Percentiles rank a stretch among this genome's conserved stretches.
These are phyloP conservation scores for Akanthomyces uredinophilus DNA, from an alignment of 2,329 filamentous ascomycete genomes.

Conservation along the genomic window DNA sequence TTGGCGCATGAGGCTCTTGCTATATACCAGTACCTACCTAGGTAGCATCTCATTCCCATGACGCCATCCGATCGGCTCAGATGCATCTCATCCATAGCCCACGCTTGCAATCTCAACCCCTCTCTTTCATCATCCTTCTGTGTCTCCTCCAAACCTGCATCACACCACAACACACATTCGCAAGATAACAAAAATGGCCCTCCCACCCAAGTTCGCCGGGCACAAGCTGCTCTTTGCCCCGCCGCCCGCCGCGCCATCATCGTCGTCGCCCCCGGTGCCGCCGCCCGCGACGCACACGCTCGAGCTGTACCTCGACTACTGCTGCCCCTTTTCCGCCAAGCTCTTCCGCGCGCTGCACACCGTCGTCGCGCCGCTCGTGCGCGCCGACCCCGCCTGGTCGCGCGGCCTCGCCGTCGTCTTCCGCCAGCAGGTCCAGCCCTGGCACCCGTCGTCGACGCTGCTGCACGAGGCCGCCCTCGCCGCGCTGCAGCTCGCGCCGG, in stretches of 20 bases:
- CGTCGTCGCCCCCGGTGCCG: slow-evolving; percentile 26
- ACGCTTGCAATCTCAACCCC: too few relatives aligned
- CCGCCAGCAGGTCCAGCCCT: slow-evolving; percentile 88
- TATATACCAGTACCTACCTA: too few relatives aligned
- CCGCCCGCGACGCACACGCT: slow-evolving; percentile 51
- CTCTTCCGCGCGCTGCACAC: slow-evolving; percentile 73
- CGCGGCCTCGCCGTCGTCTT: slow-evolving; percentile 69
- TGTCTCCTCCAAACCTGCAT: too few relatives aligned
- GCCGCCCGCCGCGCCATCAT: slow-evolving; percentile 28
- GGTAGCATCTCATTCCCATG: slow-evolving; percentile 3
- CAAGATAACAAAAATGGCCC: slow-evolving; percentile 51
- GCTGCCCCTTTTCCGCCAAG: slow-evolving; percentile 67
- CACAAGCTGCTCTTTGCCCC: slow-evolving; percentile 56
- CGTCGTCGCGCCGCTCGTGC: slow-evolving; percentile 60
- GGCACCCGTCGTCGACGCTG: slow-evolving; percentile 83
- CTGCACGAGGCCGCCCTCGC: slow-evolving; percentile 80
- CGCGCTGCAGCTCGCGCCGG: slow-evolving; percentile 64
- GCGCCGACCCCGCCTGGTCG: slow-evolving; percentile 50
- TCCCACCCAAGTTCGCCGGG: slow-evolving; percentile 71
- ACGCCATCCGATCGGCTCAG: slow-evolving; percentile 9
- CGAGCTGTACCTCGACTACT: slow-evolving; percentile 78
- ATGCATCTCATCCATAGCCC: background rate
- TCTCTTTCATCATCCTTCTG: too few relatives aligned
- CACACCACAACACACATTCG: background rate
- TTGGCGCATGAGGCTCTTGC: too few relatives aligned